Percentiles rank a stretch among this genome's conserved stretches.
These are phyloP conservation scores for Crithidia expoeki DNA, from an alignment of 208 protist genomes.

Conservation along the genomic window DNA sequence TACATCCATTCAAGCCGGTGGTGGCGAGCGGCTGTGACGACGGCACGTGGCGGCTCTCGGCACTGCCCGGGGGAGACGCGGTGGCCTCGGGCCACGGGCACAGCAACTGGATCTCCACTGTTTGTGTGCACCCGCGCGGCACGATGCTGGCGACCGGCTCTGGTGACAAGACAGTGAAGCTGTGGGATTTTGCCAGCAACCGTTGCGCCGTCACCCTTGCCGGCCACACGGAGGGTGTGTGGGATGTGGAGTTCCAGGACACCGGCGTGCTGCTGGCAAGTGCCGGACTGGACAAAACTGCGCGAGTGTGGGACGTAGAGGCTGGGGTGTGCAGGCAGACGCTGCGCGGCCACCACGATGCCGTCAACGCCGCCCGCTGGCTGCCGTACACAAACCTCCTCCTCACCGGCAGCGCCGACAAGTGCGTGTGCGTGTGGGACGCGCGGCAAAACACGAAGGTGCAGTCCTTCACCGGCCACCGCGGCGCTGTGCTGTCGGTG, in stretches of 20 bases:
- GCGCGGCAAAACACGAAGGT: conserved; percentile 90
- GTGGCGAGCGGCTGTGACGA: conserved; percentile 97
- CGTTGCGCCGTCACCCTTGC: conserved; percentile 87
- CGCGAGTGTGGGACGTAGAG: conserved; percentile 94
- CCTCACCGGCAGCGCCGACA: conserved; percentile 95
- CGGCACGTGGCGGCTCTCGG: conserved; percentile 94
- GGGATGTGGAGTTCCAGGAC: conserved; percentile 95
- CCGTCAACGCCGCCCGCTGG: conserved; percentile 94
- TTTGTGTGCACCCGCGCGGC: conserved; percentile 90
- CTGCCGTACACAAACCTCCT: conserved; percentile 95
- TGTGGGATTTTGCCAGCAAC: conserved; percentile 96
- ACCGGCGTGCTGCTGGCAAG: conserved; percentile 91
- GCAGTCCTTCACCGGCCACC: conserved; percentile 96
- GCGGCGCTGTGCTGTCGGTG: conserved; percentile 90
- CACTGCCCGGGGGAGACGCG: conserved; percentile 92
- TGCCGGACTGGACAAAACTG: conserved; percentile 94
- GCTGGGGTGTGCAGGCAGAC: conserved; percentile 88
- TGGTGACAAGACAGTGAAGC: conserved; percentile 96
- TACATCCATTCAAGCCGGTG: conserved; percentile 95
- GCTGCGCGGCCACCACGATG: conserved; percentile 95
- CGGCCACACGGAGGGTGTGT: conserved; percentile 96
- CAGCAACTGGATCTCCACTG: conserved; percentile 90
- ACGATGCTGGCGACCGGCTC: conserved; percentile 95
- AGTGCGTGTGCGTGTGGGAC: conserved; percentile 97
- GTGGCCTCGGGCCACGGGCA: conserved; percentile 96